These are phyloP conservation scores for Leccinum solheimii DNA, from an alignment of 1,284 basidiomycete species.

Conservation along the genomic window DNA sequence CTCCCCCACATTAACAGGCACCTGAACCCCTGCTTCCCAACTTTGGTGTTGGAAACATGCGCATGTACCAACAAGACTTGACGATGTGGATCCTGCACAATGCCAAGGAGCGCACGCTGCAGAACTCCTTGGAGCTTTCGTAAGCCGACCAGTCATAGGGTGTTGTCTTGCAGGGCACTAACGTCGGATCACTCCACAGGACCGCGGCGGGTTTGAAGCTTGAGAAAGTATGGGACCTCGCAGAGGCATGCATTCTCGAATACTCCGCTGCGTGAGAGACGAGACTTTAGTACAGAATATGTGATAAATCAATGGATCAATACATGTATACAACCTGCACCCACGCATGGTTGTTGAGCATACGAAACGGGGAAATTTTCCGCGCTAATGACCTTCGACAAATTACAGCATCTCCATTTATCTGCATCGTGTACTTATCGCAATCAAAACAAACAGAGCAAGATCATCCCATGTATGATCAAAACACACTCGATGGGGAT, in stretches of 20 bases:
- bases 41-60: slow-evolving; percentile 35
- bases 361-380: not conserved
- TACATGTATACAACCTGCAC: slow-evolving; percentile 8
- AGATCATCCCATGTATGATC: slow-evolving; percentile 3
- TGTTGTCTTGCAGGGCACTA: not conserved
- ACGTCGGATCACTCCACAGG: slow-evolving; percentile 10
- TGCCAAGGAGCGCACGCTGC: slow-evolving; percentile 35
- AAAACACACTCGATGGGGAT: slow-evolving; percentile 1
- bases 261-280: slow-evolving; percentile 25
- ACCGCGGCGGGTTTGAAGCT: slow-evolving; percentile 26
- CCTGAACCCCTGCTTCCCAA: slow-evolving; percentile 39
- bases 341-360: slow-evolving; percentile 12
- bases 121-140: slow-evolving; percentile 31
- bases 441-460: not conserved
- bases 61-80: slow-evolving; percentile 34
- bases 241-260: slow-evolving; percentile 33
- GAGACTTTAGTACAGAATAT: not conserved
- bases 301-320: not conserved
- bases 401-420: not conserved
- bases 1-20: slow-evolving; percentile 22
- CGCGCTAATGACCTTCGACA: not conserved
- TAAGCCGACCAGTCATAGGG: slow-evolving; percentile 14
- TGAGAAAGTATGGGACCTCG: slow-evolving; percentile 37
- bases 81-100: slow-evolving; percentile 35
- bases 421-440: slow-evolving; percentile 1